phyloP scores from a whole-genome alignment of 805 yeast species.

The Henningerozyma blattae region DNA sequence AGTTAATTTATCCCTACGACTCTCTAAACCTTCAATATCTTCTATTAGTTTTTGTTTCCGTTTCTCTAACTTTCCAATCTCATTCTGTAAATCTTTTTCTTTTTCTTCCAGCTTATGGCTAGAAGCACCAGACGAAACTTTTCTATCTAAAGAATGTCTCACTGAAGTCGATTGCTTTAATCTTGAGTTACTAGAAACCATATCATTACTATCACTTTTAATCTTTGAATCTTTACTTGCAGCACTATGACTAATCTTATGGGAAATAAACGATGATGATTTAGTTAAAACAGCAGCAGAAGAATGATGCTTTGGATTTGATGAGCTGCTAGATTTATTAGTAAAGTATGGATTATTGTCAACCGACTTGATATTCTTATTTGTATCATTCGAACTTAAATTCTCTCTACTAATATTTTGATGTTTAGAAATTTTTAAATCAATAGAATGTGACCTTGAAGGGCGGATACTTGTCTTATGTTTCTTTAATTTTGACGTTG shows the following conservation, averaged over 20 bases:
- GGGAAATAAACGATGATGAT: too few relatives aligned
- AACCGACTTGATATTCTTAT: too few relatives aligned
- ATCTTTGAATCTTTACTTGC: background rate
- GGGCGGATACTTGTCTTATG: too few relatives aligned
- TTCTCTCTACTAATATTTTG: too few relatives aligned
- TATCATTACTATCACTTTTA: background rate
- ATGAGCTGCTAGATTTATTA: too few relatives aligned
- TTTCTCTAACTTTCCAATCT: constrained; percentile 2
- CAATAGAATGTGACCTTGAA: too few relatives aligned
- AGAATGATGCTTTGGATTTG: too few relatives aligned
- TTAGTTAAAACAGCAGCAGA: too few relatives aligned
- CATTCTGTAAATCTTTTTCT: constrained; percentile 1
- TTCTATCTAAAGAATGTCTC: background rate
- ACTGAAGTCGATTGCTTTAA: background rate
- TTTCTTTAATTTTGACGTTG: too few relatives aligned
- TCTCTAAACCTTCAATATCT: constrained; percentile 3
- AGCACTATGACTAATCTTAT: background rate
- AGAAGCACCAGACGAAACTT: background rate
- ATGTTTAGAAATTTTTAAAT: too few relatives aligned
- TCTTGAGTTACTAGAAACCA: background rate
- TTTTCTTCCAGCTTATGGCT: background rate
- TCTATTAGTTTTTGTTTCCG: constrained; percentile 1
- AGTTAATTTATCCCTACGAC: constrained; percentile 1
- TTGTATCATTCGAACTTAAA: too few relatives aligned
- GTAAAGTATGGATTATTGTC: too few relatives aligned